Evolutionary conservation across 2,329 filamentous ascomycete species (phyloP), one percentile per base, ranked within the genome.

Genomic region (Didymella keratinophila): DNA sequence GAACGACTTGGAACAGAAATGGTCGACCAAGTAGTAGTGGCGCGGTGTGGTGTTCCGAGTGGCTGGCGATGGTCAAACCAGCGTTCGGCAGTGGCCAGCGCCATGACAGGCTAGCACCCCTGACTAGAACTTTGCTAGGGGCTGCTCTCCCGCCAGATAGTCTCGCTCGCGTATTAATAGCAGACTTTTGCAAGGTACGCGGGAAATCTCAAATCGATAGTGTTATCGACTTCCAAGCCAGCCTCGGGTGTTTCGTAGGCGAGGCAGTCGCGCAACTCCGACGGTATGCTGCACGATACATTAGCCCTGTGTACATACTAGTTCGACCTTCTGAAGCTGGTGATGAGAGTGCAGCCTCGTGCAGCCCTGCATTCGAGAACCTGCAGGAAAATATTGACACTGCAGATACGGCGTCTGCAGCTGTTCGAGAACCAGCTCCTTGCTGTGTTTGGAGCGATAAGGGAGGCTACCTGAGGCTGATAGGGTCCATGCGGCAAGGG

Each of bases 161-260:
- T 27, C 39, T 32, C 1, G 20, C 36, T 36, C 27, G 43, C 48
- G 48, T 57, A 60, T 57, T 57, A 56, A 57, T 57, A 60, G 53
- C 48, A 57, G 43, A 45, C 42, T 60, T 56, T 56, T 49, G 36
- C 52, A 56, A 57, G 56, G 55, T 48, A 58, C 50, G 48, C 48
- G 42, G 21, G 45, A 56, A 53, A 60, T 57, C 45, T 57, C 49
- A 57, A 60, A 57, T 57, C 58, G 53, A 60, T 60, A 60, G 58
- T 60, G 27, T 57, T 56, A 50, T 49, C 48, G 25, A 42, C 34
- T n/a, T 20, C n/a, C 30, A 45, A 39, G 32, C 46, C 50, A 46
- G 52, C 34, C 43, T 46, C 49, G 39, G 27, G 45, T 34, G 34
- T 54, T 41, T 39, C n/a, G 32, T 20, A 54, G 50, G 25, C 34